These are phyloP conservation scores for Fusarium burgessii DNA, from an alignment of 2,329 filamentous ascomycete species.

Conservation along the genomic window DNA sequence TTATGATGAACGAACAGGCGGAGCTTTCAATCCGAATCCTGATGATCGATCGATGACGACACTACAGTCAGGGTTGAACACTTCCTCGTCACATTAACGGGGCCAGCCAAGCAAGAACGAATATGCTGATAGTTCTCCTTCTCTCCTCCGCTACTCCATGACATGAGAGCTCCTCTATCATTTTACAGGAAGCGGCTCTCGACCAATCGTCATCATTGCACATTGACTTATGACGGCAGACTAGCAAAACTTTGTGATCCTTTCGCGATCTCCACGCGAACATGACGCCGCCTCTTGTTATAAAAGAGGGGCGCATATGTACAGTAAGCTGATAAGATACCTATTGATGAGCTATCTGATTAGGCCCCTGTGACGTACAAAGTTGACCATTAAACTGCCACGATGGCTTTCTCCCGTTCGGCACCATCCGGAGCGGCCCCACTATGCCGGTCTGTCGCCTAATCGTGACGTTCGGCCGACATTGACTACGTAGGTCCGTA, in stretches of 20 bases:
- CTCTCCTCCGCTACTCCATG: not conserved
- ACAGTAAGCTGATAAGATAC: not conserved
- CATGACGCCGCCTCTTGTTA: conserved; percentile 5
- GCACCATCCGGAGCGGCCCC: conserved; percentile 34
- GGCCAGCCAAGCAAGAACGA: conserved; percentile 25
- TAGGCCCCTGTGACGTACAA: conserved; percentile 16
- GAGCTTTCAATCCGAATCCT: conserved; percentile 37
- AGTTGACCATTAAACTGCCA: not conserved
- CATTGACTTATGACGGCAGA: conserved; percentile 10
- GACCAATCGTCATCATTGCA: conserved; percentile 15
- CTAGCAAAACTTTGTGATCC: not conserved
- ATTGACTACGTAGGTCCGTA: not conserved
- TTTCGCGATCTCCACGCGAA: conserved; percentile 11
- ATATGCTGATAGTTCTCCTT: conserved; percentile 1
- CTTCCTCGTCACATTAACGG: conserved; percentile 38
- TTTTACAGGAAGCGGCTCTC: not conserved
- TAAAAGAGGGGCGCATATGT: conserved; percentile 19
- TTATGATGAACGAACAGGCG: conserved; percentile 5
- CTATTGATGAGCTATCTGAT: not conserved
- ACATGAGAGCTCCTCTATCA: not conserved
- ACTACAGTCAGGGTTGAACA: conserved; percentile 24
- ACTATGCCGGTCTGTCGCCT: conserved; percentile 20
- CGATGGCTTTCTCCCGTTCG: not conserved
- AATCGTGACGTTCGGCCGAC: conserved; percentile 5
- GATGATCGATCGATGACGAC: conserved; percentile 46